Evolutionary conservation across 83 land plant species (phyloP).

Genomic region (Larix sibirica): DNA sequence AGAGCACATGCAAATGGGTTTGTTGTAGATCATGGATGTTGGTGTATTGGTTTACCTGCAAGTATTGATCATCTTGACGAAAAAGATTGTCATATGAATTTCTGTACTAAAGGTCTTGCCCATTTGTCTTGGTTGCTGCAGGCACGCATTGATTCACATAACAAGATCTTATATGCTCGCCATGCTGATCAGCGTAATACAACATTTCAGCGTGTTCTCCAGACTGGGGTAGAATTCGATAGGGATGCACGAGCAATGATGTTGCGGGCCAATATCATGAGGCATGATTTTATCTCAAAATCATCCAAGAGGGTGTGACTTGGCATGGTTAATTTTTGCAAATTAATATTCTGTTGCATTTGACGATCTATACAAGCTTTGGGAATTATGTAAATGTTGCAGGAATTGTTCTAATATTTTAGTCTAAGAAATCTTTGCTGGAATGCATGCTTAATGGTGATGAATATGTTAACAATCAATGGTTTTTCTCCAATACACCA

Average conservation of each 20-base stretch:
- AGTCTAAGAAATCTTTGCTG: not conserved
- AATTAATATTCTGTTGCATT: not conserved
- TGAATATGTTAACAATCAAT: not conserved
- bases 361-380: not conserved
- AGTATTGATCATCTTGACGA: not conserved
- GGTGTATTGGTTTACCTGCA: not conserved
- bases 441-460: not conserved
- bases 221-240: slow-evolving; percentile 88
- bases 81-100: not conserved
- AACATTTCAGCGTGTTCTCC: slow-evolving; percentile 86
- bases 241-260: slow-evolving; percentile 86
- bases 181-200: slow-evolving; percentile 97
- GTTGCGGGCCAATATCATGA: slow-evolving; percentile 84
- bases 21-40: not conserved
- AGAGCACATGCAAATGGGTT: not conserved
- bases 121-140: slow-evolving; percentile 24
- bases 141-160: slow-evolving; percentile 98
- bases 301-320: slow-evolving; percentile 32
- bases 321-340: not conserved
- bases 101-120: not conserved
- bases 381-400: slow-evolving; percentile 7
- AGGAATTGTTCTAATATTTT: not conserved
- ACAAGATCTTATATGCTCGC: slow-evolving; percentile 93
- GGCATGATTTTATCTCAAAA: slow-evolving; percentile 70
- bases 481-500: not conserved